Percentiles rank a stretch among this genome's conserved stretches.
phyloP scores from a whole-genome alignment of 805 yeast species.

The Teunomyces barrocoloradensis region DNA sequence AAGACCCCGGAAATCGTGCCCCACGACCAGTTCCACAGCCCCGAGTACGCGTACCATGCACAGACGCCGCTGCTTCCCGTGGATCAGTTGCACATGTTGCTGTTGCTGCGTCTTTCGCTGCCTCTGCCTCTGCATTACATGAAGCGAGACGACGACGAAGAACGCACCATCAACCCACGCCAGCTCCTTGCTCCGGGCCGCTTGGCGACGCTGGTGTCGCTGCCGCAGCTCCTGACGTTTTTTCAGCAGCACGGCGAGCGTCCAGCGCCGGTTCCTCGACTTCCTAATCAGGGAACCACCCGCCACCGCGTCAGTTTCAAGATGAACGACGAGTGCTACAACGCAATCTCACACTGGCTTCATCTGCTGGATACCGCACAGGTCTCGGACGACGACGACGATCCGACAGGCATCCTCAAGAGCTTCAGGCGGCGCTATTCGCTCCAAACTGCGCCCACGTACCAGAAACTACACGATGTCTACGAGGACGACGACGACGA shows the following conservation, averaged over 20 bases:
- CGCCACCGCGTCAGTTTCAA: conserved; percentile 12
- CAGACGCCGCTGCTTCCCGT: conserved; percentile 7
- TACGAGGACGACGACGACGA: conserved; percentile 3
- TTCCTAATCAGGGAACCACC: not conserved
- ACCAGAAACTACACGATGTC: not conserved
- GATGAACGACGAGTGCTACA: conserved; percentile 41
- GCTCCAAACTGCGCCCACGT: conserved; percentile 3
- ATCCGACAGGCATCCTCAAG: conserved; percentile 32
- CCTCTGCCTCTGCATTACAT: conserved; percentile 6
- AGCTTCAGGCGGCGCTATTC: conserved; percentile 3
- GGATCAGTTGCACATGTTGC: conserved; percentile 12
- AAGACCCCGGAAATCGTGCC: conserved; percentile 4
- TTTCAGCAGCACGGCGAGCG: conserved; percentile 2
- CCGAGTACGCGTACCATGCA: conserved; percentile 6
- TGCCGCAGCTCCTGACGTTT: conserved; percentile 3
- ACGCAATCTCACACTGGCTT: conserved; percentile 38
- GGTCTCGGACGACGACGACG: conserved; percentile 12
- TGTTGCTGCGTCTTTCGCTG: conserved; percentile 8
- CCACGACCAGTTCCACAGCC: conserved; percentile 2
- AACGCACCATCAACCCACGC: conserved; percentile 13
- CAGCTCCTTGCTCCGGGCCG: conserved; percentile 9
- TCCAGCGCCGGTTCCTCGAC: not conserved
- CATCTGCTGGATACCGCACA: conserved; percentile 10
- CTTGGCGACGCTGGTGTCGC: conserved; percentile 3
- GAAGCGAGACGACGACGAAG: conserved; percentile 7